These are phyloP conservation scores for Priceomyces haplophilus DNA, from an alignment of 805 yeast genomes.

Conservation along the genomic window DNA sequence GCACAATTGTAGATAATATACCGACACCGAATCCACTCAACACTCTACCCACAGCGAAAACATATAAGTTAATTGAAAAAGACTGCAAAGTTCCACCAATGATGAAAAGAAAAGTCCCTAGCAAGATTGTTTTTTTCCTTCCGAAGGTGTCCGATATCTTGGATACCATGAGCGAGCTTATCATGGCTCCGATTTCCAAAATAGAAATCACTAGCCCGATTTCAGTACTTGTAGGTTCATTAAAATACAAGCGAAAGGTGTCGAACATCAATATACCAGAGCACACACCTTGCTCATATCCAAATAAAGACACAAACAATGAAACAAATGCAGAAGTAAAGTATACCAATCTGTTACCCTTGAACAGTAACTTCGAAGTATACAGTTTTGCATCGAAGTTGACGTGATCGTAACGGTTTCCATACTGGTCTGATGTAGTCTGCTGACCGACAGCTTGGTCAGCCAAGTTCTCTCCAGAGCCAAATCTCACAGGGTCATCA, in stretches of 20 bases:
- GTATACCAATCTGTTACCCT: constrained; percentile 40
- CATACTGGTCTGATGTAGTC: constrained; percentile 25
- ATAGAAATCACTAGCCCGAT: constrained; percentile 88
- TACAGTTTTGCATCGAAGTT: constrained; percentile 35
- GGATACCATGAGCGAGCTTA: constrained; percentile 77
- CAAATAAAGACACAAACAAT: constrained; percentile 39
- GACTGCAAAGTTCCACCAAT: constrained; percentile 78
- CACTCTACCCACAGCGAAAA: constrained; percentile 71
- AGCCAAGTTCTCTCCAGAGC: constrained; percentile 3
- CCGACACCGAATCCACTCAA: constrained; percentile 89
- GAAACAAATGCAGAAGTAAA: constrained; percentile 46
- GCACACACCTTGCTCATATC: constrained; percentile 73
- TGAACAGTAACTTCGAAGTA: constrained; percentile 30
- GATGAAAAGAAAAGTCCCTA: constrained; percentile 76
- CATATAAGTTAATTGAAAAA: constrained; percentile 48
- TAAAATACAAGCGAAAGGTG: constrained; percentile 65
- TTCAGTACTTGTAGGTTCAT: constrained; percentile 67
- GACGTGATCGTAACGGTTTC: constrained; percentile 33
- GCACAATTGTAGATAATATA: constrained; percentile 75
- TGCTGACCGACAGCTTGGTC: neutral
- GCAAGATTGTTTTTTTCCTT: constrained; percentile 70
- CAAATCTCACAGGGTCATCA: constrained; percentile 13
- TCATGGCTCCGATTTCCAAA: constrained; percentile 81
- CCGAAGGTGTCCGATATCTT: constrained; percentile 76
- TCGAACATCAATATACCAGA: constrained; percentile 78